These are phyloP conservation scores for Closterium sp. DNA, from an alignment of 139 green algal species.

Conservation along the genomic window DNA sequence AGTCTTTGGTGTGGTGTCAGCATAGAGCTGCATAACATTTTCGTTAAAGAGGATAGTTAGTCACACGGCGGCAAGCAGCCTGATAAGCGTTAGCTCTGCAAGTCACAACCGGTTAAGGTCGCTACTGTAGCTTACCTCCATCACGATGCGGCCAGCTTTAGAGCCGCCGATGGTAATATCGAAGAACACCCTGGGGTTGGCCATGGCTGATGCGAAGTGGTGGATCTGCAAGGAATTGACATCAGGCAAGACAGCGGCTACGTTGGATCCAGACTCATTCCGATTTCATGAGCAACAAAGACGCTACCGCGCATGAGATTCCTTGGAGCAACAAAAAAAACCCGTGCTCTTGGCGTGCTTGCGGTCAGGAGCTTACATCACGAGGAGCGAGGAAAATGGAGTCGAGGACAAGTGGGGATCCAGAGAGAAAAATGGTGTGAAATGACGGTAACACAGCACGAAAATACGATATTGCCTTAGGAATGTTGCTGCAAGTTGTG, in stretches of 20 bases:
- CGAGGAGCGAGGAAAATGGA: too few species aligned
- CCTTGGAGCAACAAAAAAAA: not conserved
- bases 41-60: not conserved
- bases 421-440: not conserved
- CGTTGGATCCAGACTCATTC: too few species aligned
- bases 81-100: not conserved
- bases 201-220: constrained; percentile 23
- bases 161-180: constrained; percentile 57
- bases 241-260: not conserved
- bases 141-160: constrained; percentile 58
- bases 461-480: not conserved
- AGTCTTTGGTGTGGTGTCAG: constrained; percentile 55
- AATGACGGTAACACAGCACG: not conserved
- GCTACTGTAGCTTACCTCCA: constrained; percentile 53
- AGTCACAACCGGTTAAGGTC: too few species aligned
- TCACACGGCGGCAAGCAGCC: not conserved
- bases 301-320: not conserved
- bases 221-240: not conserved
- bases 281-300: too few species aligned
- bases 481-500: not conserved
- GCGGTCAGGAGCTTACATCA: too few species aligned
- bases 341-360: too few species aligned
- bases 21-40: constrained; percentile 9
- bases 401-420: too few species aligned
- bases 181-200: constrained; percentile 63